Evolutionary conservation across 257 asterid genomes (phyloP).

Genomic region (Haberlea rhodopensis): DNA sequence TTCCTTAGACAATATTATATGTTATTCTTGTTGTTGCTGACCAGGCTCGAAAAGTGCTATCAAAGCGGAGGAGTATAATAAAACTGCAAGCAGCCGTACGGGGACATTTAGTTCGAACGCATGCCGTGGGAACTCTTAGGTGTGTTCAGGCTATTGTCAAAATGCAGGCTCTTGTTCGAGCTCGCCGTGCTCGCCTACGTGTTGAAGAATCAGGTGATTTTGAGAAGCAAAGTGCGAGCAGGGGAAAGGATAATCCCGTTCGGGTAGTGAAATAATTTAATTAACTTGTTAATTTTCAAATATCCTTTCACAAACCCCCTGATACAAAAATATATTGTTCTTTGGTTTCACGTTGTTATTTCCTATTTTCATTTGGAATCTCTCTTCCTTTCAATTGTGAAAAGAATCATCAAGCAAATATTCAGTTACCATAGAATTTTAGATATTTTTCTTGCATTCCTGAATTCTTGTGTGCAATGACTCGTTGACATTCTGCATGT

Average conservation of each 20-base stretch:
- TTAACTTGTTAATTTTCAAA: constrained; percentile 12
- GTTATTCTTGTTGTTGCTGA: constrained; percentile 19
- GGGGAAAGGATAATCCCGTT: constrained; percentile 28
- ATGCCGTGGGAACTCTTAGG: constrained; percentile 91
- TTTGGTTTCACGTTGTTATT: constrained; percentile 1
- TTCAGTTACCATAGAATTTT: too few relatives aligned
- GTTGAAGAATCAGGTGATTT: constrained; percentile 31
- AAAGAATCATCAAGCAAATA: too few relatives aligned
- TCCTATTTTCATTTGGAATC: too few relatives aligned
- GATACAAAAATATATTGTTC: constrained; percentile 1
- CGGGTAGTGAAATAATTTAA: constrained; percentile 20
- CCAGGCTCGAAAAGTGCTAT: constrained; percentile 64
- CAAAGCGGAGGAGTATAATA: constrained; percentile 55
- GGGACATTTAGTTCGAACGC: constrained; percentile 81
- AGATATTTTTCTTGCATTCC: too few relatives aligned
- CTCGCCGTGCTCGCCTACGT: constrained; percentile 45
- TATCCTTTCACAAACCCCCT: neutral
- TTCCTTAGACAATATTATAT: constrained; percentile 16
- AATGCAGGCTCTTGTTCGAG: constrained; percentile 89
- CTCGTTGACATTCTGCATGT: neutral
- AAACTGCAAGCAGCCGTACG: constrained; percentile 93
- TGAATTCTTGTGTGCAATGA: too few relatives aligned
- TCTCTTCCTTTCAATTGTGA: too few relatives aligned
- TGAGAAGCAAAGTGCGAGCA: constrained; percentile 30
- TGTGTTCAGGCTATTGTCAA: constrained; percentile 87